A percentile compares a stretch with the other conserved stretches of the same genome.
Evolutionary conservation across 345 rosid genomes (phyloP).

Genomic region (Trapa bicornis): DNA sequence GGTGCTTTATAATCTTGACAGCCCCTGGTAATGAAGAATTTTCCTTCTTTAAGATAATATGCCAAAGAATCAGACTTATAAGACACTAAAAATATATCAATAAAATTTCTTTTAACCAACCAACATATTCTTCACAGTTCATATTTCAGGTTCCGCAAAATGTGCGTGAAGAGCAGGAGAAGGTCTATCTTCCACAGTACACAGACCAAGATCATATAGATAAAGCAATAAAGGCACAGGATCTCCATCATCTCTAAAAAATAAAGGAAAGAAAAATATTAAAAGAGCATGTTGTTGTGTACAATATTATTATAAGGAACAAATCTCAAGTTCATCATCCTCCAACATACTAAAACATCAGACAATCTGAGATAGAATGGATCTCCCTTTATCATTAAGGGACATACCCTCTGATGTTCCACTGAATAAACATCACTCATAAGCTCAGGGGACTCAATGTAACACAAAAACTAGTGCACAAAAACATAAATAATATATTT

Average conservation of each 20-base stretch:
- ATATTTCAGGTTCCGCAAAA: neutral
- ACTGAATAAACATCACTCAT: neutral
- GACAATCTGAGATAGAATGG: neutral
- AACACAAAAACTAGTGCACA: too few species aligned
- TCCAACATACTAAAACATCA: neutral
- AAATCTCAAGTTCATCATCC: neutral
- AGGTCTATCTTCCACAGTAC: neutral
- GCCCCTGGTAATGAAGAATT: neutral
- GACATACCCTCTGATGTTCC: neutral
- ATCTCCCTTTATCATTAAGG: neutral
- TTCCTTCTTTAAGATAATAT: too few species aligned
- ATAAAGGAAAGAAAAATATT: neutral
- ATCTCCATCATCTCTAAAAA: neutral
- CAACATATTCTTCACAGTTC: neutral
- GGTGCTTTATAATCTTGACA: neutral
- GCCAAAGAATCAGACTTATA: neutral
- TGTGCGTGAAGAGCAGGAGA: neutral
- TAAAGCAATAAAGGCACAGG: neutral
- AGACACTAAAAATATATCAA: neutral
- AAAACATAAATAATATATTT: too few species aligned
- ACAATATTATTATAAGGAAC: neutral
- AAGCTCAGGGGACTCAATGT: too few species aligned
- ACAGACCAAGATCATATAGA: neutral
- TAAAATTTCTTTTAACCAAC: neutral
- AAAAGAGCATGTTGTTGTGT: neutral